phyloP scores from a whole-genome alignment of 2,329 filamentous ascomycete species.

The Annulohypoxylon truncatum region DNA sequence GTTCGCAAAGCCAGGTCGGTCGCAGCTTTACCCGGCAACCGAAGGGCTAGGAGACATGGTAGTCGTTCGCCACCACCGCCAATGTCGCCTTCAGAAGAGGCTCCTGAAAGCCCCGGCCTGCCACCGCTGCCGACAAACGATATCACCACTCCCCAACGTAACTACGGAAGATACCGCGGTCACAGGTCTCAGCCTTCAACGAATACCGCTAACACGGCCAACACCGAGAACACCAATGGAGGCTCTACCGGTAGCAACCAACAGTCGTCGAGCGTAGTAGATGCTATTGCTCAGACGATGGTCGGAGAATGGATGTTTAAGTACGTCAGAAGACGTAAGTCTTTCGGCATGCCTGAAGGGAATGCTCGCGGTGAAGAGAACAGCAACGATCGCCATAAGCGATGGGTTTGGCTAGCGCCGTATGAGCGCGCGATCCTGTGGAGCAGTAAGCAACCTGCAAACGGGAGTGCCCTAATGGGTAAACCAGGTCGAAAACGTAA shows the following conservation, averaged over 20 bases:
- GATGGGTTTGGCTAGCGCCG: constrained; percentile 98
- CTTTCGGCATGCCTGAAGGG: constrained; percentile 82
- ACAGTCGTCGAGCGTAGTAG: constrained; percentile 84
- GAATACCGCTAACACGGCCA: constrained; percentile 59
- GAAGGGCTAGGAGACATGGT: constrained; percentile 61
- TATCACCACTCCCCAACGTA: constrained; percentile 69
- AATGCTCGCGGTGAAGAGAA: constrained; percentile 75
- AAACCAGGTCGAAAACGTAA: constrained; percentile 95
- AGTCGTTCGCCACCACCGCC: constrained; percentile 74
- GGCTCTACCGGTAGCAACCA: constrained; percentile 68
- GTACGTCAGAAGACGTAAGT: constrained; percentile 87
- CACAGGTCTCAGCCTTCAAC: constrained; percentile 70
- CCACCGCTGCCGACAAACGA: constrained; percentile 80
- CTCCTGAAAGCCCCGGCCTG: constrained; percentile 75
- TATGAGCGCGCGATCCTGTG: constrained; percentile 97
- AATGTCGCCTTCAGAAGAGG: constrained; percentile 74
- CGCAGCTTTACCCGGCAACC: constrained; percentile 72
- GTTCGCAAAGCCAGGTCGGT: constrained; percentile 89
- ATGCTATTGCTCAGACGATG: constrained; percentile 98
- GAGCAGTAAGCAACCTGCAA: constrained; percentile 96
- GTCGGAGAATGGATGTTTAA: constrained; percentile 98
- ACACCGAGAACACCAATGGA: constrained; percentile 57
- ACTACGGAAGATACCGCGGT: constrained; percentile 58
- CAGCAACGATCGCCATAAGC: constrained; percentile 85
- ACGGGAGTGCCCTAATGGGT: constrained; percentile 87